Evolutionary conservation across 768 basidiomycete species (phyloP).

Genomic region (Chalciporus pseudorubinellus): DNA sequence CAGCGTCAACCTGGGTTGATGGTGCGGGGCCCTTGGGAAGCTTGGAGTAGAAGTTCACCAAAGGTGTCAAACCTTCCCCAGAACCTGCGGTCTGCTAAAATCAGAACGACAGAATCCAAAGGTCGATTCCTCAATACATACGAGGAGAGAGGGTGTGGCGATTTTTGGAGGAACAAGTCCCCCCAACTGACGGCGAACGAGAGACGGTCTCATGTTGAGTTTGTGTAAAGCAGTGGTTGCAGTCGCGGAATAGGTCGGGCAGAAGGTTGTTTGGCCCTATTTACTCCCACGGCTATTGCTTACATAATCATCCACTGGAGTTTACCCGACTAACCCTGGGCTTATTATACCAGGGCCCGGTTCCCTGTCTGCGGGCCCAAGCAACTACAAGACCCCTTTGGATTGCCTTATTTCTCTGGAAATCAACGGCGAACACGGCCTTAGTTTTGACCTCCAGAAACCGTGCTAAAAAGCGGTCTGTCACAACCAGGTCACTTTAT

Average conservation of each 20-base stretch:
- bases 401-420: neutral
- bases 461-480: constrained; percentile 11
- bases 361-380: neutral
- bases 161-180: constrained; percentile 93
- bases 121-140: constrained; percentile 29
- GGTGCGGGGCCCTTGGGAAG: constrained; percentile 86
- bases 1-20: constrained; percentile 62
- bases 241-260: constrained; percentile 24
- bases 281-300: constrained; percentile 3
- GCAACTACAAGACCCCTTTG: neutral
- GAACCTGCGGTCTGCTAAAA: constrained; percentile 69
- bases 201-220: constrained; percentile 72
- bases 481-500: constrained; percentile 2
- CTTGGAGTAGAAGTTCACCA: constrained; percentile 96
- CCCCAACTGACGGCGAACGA: constrained; percentile 80
- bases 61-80: constrained; percentile 74
- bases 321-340: too few species aligned
- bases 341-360: neutral
- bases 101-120: neutral
- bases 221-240: neutral
- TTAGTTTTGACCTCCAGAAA: constrained; percentile 8
- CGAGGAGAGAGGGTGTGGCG: constrained; percentile 85
- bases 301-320: constrained; percentile 21
- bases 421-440: constrained; percentile 12
- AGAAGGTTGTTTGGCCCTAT: constrained; percentile 13